A percentile compares a stretch with the other conserved stretches of the same genome.
Conservation (phyloP, 257 asterid species). For the Nicotiana obtusifolia region DNA sequence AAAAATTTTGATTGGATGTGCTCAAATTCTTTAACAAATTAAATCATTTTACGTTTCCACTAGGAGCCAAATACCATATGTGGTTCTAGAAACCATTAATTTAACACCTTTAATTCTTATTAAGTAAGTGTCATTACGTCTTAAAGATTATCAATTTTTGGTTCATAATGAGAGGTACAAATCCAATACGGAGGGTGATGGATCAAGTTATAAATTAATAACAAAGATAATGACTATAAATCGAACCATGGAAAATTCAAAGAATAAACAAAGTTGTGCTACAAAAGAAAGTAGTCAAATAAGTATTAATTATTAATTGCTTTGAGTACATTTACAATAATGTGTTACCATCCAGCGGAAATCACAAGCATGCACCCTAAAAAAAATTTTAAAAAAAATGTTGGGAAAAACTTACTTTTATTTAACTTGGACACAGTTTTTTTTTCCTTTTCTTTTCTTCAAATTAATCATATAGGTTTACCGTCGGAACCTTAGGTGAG, state of each 20-base stretch:
- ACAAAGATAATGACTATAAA: background rate
- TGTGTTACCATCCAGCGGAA: background rate
- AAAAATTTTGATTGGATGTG: background rate
- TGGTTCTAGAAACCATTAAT: background rate
- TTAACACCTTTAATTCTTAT: background rate
- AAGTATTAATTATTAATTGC: background rate
- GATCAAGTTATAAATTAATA: background rate
- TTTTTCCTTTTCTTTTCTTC: no score
- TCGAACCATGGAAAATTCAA: background rate
- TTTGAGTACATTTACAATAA: background rate
- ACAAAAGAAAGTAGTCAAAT: background rate
- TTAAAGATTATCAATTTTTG: background rate
- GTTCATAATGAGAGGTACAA: background rate
- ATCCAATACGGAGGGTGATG: background rate
- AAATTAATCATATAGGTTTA: no score
- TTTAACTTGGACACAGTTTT: no score
- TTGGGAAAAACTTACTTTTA: background rate
- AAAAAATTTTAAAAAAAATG: no score
- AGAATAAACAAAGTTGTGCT: background rate
- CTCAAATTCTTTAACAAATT: background rate
- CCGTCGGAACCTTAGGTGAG: no score
- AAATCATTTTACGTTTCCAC: background rate
- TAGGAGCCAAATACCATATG: background rate
- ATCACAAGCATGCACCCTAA: background rate
- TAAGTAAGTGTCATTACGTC: no score